These are phyloP conservation scores for Citrus medica DNA, from an alignment of 345 rosid genomes.

Conservation along the genomic window DNA sequence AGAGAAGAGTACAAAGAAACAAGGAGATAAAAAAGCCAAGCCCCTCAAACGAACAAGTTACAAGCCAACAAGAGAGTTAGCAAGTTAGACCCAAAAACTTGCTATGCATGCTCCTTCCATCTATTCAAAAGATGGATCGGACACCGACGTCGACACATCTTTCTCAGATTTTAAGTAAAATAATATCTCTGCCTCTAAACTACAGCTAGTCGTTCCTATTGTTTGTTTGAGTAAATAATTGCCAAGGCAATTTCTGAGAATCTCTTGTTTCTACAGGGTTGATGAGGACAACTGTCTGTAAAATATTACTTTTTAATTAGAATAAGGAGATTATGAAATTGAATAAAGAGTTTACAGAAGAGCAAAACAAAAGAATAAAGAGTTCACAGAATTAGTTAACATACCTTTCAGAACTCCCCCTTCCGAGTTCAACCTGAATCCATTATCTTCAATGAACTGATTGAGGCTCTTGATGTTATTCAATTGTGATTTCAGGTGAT, in stretches of 20 bases:
- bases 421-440: constrained; percentile 74
- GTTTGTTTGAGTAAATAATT: background rate
- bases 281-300: background rate
- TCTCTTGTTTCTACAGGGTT: background rate
- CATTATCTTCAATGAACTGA: constrained; percentile 54
- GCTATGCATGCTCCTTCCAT: background rate
- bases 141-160: background rate
- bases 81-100: background rate
- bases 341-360: background rate
- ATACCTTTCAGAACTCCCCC: constrained; percentile 88
- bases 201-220: background rate
- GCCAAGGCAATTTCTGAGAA: background rate
- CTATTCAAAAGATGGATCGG: background rate
- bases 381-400: constrained; percentile 10
- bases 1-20: too few species aligned
- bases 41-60: too few species aligned
- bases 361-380: background rate
- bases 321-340: background rate
- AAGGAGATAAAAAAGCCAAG: too few species aligned
- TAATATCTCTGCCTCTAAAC: constrained; percentile 2
- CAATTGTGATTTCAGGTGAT: constrained; percentile 64
- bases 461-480: constrained; percentile 51
- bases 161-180: background rate
- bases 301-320: background rate
- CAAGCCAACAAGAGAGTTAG: too few species aligned